Evolutionary conservation across 2,329 filamentous ascomycete species (phyloP), one percentile per base, ranked within the genome.

Genomic region (Apiospora arundinis): DNA sequence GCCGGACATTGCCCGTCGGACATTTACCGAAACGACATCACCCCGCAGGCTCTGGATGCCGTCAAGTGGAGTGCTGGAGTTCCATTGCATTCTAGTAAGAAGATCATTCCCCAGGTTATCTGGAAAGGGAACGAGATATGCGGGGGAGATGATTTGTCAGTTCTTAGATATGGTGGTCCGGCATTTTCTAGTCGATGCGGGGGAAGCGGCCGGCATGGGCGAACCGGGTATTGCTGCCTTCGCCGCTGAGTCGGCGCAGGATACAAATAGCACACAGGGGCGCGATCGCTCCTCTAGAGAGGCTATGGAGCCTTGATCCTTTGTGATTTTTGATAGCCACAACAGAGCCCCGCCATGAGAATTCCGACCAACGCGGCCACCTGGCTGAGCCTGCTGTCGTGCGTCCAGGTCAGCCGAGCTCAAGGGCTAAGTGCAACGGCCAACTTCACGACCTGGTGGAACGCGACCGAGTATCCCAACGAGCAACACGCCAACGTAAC

Each of bases 391-490:
- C 48, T 52, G 11, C 23, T 52, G 11, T 4, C 48, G 4, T 25
- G 11, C n/a, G 46, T n/a, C 3, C 32, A 32, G 46, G 6, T 48
- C 18, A 49, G 48, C 48, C n/a, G 48, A 28, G 23, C 48, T 28
- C 48, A 52, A 28, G 23, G 23, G 11, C 48, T 52, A 23, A 52
- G 40, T 14, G 52, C 52, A 3, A 66, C 52, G 25, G 46, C 49
- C 25, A 70, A 70, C 40, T 70, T 70, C 40, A 66, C 52, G 16
- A 25, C 14, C 16, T 70, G 69, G 69, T 70, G 42, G 42, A 70
- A 70, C 42, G 23, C 46, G 32, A 70, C 69, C 11, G 52, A 65
- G 4, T 70, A 28, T n/a, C 69, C 69, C 42, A 25, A 48, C 3
- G 69, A 70, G 56, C 69, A 66, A 23, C 3, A 25, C 14, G 52